Percentiles rank a stretch among this genome's conserved stretches.
Conservation (phyloP, 2,329 filamentous ascomycete species). For the Bipolaris victoriae region DNA sequence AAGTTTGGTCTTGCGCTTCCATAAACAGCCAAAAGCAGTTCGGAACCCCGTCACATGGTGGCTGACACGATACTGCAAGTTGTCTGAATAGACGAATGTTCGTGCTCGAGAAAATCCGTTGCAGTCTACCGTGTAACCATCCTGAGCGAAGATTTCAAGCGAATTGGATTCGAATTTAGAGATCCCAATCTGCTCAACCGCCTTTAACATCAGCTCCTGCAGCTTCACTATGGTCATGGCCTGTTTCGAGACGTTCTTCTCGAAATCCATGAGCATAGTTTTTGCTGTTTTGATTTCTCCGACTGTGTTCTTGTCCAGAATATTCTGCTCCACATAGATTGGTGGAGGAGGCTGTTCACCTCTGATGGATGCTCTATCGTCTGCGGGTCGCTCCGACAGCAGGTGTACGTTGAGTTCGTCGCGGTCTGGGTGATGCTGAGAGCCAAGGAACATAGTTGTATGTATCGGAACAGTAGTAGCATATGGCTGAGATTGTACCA, state of each 20-base stretch:
- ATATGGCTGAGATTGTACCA: background rate
- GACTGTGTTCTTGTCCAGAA: background rate
- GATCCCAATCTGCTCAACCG: background rate
- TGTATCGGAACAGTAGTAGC: too few species aligned
- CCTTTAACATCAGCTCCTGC: background rate
- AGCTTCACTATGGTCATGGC: background rate
- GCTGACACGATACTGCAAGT: background rate
- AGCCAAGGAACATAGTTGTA: background rate
- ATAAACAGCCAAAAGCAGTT: background rate
- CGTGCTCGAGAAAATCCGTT: background rate
- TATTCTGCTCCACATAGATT: background rate
- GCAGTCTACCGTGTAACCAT: background rate
- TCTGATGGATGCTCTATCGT: too few species aligned
- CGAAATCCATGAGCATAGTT: background rate
- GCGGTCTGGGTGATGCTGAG: background rate
- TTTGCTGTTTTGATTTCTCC: background rate
- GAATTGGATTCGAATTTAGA: background rate
- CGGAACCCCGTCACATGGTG: background rate
- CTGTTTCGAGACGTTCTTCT: background rate
- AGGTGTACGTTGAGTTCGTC: background rate
- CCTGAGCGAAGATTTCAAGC: background rate
- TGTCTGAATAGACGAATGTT: background rate
- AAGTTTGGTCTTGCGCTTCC: background rate
- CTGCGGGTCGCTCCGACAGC: background rate
- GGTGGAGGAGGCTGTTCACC: background rate